A percentile compares a stretch with the other conserved stretches of the same genome.
These are phyloP conservation scores for Paspalum vaginatum DNA, from an alignment of 176 grass and related monocot genomes.

Conservation along the genomic window DNA sequence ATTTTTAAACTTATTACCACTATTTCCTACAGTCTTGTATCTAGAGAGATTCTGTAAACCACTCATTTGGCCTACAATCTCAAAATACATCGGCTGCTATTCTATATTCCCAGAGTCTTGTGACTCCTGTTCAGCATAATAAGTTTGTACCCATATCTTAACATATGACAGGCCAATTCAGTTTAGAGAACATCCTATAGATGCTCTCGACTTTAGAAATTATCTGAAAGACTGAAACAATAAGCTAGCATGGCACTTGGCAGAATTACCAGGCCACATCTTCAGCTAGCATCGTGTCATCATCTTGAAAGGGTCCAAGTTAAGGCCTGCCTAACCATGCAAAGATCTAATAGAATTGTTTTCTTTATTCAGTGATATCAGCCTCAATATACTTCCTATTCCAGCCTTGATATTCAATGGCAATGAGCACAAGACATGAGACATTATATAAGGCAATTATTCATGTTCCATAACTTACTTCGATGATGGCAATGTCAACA, in stretches of 20 bases:
- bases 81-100: not conserved
- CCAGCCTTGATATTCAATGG: constrained; percentile 1
- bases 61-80: not conserved
- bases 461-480: constrained; percentile 63
- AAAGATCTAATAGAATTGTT: not conserved
- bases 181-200: constrained; percentile 7
- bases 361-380: not conserved
- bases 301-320: not conserved
- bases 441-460: not conserved
- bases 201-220: not conserved
- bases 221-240: too few species aligned
- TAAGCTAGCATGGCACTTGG: too few species aligned
- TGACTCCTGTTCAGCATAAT: not conserved
- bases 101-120: not conserved
- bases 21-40: not conserved
- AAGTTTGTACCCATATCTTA: not conserved
- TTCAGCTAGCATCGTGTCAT: not conserved
- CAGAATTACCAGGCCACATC: not conserved
- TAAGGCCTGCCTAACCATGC: not conserved
- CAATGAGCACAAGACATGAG: constrained; percentile 1
- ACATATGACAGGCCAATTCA: not conserved
- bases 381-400: not conserved
- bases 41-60: not conserved
- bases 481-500: constrained; percentile 80
- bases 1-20: not conserved